Evolutionary conservation across 352 stramenopile species (phyloP).

Genomic region (Albugo laibachii): DNA sequence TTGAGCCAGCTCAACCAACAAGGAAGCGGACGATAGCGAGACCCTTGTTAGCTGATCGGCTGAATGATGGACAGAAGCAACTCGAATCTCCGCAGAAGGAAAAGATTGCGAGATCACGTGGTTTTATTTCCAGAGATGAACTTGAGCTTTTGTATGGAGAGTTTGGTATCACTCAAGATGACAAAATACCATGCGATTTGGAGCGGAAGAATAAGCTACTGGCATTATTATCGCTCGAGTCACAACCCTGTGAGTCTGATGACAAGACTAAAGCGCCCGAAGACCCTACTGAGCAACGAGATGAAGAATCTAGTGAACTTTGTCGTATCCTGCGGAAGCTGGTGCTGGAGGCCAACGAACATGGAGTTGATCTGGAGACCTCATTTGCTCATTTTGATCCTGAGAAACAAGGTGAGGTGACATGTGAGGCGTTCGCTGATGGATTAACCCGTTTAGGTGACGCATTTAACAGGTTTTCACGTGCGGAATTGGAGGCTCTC

Average conservation of each 20-base stretch:
- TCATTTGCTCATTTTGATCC: slow-evolving; percentile 71
- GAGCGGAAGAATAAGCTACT: slow-evolving; percentile 22
- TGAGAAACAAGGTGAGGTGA: slow-evolving; percentile 28
- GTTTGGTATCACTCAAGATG: slow-evolving; percentile 6
- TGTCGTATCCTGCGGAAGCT: slow-evolving; percentile 10
- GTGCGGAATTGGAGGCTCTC: slow-evolving; percentile 7
- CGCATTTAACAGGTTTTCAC: slow-evolving; percentile 3
- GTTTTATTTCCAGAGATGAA: not conserved
- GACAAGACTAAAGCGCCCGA: slow-evolving; percentile 10
- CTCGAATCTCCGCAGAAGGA: too few species aligned
- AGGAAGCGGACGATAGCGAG: too few species aligned
- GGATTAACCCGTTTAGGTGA: slow-evolving; percentile 2
- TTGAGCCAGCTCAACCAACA: too few species aligned
- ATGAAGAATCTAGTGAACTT: slow-evolving; percentile 3
- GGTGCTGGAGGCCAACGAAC: slow-evolving; percentile 14
- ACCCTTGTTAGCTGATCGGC: too few species aligned
- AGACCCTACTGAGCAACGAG: slow-evolving; percentile 1
- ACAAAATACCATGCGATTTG: slow-evolving; percentile 29
- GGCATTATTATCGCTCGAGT: slow-evolving; percentile 26
- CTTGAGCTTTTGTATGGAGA: not conserved
- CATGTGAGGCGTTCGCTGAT: slow-evolving; percentile 26
- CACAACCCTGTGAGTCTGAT: slow-evolving; percentile 3
- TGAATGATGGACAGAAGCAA: too few species aligned
- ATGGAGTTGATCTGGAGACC: slow-evolving; percentile 24
- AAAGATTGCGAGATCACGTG: too few species aligned